Conservation (phyloP, 257 asterid genomes). For the Solanum sejunctum region DNA sequence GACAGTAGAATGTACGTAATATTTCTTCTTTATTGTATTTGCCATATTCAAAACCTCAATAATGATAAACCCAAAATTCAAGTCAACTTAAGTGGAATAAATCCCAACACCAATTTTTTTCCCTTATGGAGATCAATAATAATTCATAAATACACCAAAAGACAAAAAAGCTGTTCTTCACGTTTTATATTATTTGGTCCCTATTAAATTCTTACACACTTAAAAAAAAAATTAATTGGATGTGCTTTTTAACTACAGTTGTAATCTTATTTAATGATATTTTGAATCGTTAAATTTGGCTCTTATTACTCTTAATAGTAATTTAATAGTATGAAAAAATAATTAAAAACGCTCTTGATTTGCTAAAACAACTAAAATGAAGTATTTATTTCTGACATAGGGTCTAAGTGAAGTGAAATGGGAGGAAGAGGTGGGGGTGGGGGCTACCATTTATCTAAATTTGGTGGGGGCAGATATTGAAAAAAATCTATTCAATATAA, state of each 20-base stretch:
- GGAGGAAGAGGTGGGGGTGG: neutral
- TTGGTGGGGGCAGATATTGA: neutral
- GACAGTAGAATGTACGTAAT: neutral
- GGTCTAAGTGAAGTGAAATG: neutral
- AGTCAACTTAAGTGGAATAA: neutral
- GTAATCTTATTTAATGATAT: neutral
- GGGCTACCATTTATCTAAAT: neutral
- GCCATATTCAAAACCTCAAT: neutral
- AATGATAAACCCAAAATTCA: neutral
- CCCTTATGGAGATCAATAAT: neutral
- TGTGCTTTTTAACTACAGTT: neutral
- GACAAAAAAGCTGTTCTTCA: neutral
- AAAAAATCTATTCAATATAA: neutral
- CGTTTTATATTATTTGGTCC: neutral
- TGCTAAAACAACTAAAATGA: neutral
- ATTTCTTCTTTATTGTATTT: neutral
- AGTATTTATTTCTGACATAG: neutral
- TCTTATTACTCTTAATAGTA: neutral
- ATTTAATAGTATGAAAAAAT: neutral
- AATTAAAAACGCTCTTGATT: neutral
- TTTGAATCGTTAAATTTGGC: neutral
- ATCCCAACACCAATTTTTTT: neutral
- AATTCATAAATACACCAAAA: neutral
- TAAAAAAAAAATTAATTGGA: neutral
- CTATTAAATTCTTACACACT: neutral